Evolutionary conservation across 2,329 filamentous ascomycete genomes (phyloP).

Genomic region (Fusarium sacchari): DNA sequence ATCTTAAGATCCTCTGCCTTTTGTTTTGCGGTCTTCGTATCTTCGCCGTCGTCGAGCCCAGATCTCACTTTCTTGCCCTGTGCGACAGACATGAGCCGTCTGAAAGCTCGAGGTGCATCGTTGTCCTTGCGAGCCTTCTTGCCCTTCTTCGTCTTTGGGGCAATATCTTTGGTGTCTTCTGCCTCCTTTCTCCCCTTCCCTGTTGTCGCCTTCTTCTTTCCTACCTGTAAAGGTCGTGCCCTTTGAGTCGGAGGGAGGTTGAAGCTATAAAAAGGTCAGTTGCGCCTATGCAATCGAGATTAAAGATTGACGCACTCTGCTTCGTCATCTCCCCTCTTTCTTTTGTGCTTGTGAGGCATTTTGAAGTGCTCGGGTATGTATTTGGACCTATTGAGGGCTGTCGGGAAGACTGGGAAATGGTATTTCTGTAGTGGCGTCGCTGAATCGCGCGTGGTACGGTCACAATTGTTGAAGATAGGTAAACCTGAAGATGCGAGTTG

Average conservation of each 20-base stretch:
- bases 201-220: slow-evolving; percentile 47
- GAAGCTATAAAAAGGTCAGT: slow-evolving; percentile 52
- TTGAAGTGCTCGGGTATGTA: not conserved
- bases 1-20: slow-evolving; percentile 68
- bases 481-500: slow-evolving; percentile 6
- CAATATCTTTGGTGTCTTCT: slow-evolving; percentile 15
- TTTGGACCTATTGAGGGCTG: accelerated
- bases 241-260: slow-evolving; percentile 61
- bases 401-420: too few relatives aligned
- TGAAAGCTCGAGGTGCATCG: slow-evolving; percentile 90
- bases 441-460: not conserved
- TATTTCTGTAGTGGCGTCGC: not conserved
- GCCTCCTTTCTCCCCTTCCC: slow-evolving; percentile 1
- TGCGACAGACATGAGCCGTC: slow-evolving; percentile 81
- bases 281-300: not conserved
- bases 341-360: slow-evolving; percentile 92
- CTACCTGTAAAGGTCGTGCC: slow-evolving; percentile 62
- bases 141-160: slow-evolving; percentile 53
- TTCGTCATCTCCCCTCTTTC: slow-evolving; percentile 64
- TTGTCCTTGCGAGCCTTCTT: slow-evolving; percentile 65
- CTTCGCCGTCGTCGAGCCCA: slow-evolving; percentile 76
- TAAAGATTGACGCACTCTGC: slow-evolving; percentile 30
- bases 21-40: slow-evolving; percentile 38
- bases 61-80: slow-evolving; percentile 67
- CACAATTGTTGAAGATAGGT: not conserved